These are phyloP conservation scores for Mycena leptocephala DNA, from an alignment of 768 basidiomycete genomes.

Conservation along the genomic window DNA sequence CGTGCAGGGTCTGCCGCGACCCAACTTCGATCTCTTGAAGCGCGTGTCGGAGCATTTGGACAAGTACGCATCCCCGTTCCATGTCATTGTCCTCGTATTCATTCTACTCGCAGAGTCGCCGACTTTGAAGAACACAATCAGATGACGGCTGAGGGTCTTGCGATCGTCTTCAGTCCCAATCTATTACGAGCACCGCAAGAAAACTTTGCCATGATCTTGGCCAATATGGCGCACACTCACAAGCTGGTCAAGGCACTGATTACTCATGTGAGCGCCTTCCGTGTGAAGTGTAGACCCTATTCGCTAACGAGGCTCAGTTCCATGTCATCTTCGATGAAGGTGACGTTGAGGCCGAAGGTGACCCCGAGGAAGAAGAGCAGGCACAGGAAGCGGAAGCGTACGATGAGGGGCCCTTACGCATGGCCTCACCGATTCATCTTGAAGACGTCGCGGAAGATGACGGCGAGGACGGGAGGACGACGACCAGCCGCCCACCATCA, in stretches of 20 bases:
- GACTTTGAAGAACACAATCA: conserved; percentile 92
- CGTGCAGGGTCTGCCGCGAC: conserved; percentile 78
- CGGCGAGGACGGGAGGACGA: background rate
- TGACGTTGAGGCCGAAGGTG: conserved; percentile 79
- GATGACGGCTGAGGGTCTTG: conserved; percentile 89
- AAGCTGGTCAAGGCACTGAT: conserved; percentile 85
- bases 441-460: conserved; percentile 35
- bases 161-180: conserved; percentile 91
- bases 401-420: conserved; percentile 50
- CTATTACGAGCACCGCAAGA: conserved; percentile 84
- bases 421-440: conserved; percentile 27
- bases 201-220: conserved; percentile 83
- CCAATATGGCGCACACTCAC: conserved; percentile 86
- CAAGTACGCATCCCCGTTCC: conserved; percentile 57
- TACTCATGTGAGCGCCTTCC: conserved; percentile 72
- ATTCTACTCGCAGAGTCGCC: conserved; percentile 71
- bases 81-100: background rate
- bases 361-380: conserved; percentile 75
- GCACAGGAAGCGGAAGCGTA: conserved; percentile 51
- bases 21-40: conserved; percentile 85
- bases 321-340: conserved; percentile 83
- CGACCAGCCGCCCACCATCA: conserved; percentile 32
- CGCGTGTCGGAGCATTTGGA: conserved; percentile 91
- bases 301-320: conserved; percentile 55
- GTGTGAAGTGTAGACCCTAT: background rate